phyloP scores from a whole-genome alignment of 179 eudicot genomes.

The Silene coronaria region DNA sequence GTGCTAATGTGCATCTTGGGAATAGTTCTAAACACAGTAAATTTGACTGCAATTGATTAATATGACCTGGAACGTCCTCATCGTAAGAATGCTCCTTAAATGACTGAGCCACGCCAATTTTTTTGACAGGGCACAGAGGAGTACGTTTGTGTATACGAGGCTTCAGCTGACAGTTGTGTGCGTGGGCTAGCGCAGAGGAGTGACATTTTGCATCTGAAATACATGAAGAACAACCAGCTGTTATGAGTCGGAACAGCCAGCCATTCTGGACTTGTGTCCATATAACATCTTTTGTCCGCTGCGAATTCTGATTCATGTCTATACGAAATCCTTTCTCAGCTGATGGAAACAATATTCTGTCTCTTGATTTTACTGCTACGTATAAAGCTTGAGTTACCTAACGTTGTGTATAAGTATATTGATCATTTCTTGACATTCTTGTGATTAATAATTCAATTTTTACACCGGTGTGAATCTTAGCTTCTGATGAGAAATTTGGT shows the following conservation, averaged over 20 bases:
- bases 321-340: neutral
- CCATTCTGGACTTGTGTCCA: neutral
- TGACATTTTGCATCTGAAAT: neutral
- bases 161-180: neutral
- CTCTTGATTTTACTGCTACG: constrained; percentile 3
- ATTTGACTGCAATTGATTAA: neutral
- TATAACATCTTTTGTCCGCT: neutral
- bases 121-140: constrained; percentile 7
- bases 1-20: neutral
- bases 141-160: neutral
- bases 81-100: neutral
- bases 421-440: neutral
- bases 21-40: neutral
- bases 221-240: neutral
- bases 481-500: neutral
- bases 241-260: neutral
- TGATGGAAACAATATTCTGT: neutral
- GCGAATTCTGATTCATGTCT: neutral
- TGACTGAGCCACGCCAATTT: neutral
- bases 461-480: neutral
- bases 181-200: neutral
- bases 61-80: neutral
- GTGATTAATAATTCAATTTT: neutral
- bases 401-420: constrained; percentile 3
- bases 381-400: neutral